Evolutionary conservation across 2,329 filamentous ascomycete genomes (phyloP).

Genomic region (Canariomyces notabilis): DNA sequence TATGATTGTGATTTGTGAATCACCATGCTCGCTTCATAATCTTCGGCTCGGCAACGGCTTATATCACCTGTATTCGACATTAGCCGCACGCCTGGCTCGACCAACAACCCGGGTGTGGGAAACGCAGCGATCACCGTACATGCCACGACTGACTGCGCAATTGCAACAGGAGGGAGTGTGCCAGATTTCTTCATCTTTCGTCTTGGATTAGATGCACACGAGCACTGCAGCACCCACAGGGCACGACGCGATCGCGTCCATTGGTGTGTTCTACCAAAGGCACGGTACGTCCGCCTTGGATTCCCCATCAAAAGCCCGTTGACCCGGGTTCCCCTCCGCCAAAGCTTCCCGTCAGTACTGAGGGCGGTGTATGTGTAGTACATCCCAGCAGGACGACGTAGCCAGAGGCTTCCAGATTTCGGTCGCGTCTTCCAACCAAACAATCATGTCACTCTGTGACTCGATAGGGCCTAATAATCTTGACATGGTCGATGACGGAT

Average conservation of each 20-base stretch:
- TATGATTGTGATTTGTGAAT: not conserved
- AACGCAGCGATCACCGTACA: too few species aligned
- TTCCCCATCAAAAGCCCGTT: not conserved
- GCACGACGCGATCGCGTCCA: not conserved
- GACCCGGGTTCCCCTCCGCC: too few species aligned
- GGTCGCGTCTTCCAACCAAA: too few species aligned
- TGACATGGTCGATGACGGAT: too few species aligned
- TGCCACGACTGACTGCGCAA: too few species aligned
- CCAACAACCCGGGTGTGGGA: not conserved
- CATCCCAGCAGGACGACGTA: too few species aligned
- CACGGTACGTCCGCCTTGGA: not conserved
- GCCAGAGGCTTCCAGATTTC: too few species aligned
- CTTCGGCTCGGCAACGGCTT: not conserved
- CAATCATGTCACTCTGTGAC: not conserved
- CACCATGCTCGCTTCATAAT: too few species aligned
- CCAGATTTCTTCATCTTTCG: not conserved
- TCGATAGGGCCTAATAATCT: too few species aligned
- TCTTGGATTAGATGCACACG: not conserved
- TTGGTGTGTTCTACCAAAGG: not conserved
- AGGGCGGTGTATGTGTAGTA: too few species aligned
- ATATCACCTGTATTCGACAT: not conserved
- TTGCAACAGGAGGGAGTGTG: not conserved
- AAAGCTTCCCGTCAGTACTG: too few species aligned
- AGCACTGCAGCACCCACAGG: not conserved
- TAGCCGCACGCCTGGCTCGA: not conserved